These are phyloP conservation scores for Phialemonium atrogriseum DNA, from an alignment of 2,329 filamentous ascomycete genomes.

Conservation along the genomic window DNA sequence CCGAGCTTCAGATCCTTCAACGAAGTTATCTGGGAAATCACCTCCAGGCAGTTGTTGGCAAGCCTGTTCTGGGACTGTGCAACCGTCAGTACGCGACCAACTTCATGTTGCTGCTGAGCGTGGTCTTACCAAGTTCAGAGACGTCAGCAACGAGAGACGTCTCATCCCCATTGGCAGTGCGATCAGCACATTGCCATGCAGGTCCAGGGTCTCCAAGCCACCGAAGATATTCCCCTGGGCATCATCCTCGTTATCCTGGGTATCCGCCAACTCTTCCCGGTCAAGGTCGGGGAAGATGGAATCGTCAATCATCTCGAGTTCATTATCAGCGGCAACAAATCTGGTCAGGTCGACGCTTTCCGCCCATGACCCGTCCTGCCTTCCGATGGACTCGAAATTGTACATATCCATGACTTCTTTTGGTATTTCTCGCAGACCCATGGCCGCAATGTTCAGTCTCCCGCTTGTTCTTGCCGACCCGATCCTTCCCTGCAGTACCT, in stretches of 20 bases:
- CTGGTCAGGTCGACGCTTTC: slow-evolving; percentile 82
- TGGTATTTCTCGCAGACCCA: slow-evolving; percentile 73
- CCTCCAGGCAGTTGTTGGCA: slow-evolving; percentile 59
- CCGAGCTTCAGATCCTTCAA: slow-evolving; percentile 76
- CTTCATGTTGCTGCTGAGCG: slow-evolving; percentile 2
- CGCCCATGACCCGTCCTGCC: slow-evolving; percentile 67
- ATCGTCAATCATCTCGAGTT: slow-evolving; percentile 67
- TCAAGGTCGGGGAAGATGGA: slow-evolving; percentile 68
- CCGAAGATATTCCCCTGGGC: slow-evolving; percentile 68
- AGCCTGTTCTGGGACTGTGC: slow-evolving; percentile 71
- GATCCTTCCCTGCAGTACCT: slow-evolving; percentile 65
- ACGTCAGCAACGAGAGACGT: slow-evolving; percentile 64
- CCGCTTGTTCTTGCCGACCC: slow-evolving; percentile 68
- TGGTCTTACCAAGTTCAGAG: slow-evolving; percentile 64
- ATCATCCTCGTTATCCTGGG: too few relatives aligned
- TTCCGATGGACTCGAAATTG: slow-evolving; percentile 60
- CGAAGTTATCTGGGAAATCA: slow-evolving; percentile 63
- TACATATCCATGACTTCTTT: slow-evolving; percentile 86
- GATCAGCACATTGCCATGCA: slow-evolving; percentile 76
- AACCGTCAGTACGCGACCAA: background rate
- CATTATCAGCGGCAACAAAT: slow-evolving; percentile 84
- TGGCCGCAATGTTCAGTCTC: slow-evolving; percentile 77
- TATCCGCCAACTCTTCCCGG: slow-evolving; percentile 45
- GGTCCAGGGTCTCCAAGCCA: slow-evolving; percentile 69
- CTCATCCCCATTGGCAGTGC: slow-evolving; percentile 68